Evolutionary conservation across 148 eudicot species (phyloP).

Genomic region (Fagopyrum homotropicum): DNA sequence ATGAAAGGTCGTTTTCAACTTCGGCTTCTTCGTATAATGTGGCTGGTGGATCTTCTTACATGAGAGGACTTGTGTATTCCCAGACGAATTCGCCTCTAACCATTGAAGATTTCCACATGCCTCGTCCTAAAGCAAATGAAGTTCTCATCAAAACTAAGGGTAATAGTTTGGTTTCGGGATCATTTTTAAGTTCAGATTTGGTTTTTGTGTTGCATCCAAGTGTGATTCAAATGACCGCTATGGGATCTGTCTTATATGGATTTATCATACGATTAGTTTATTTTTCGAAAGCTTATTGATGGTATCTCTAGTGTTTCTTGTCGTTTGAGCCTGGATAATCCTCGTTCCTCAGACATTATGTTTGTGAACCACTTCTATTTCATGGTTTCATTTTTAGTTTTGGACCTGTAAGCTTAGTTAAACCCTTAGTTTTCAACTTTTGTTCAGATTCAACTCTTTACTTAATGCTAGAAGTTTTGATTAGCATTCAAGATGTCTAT

Average conservation of each 20-base stretch:
- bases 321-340: not conserved
- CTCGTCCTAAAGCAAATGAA: conserved; percentile 91
- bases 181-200: not conserved
- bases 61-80: conserved; percentile 80
- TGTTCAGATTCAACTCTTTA: not conserved
- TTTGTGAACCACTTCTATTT: not conserved
- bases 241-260: not conserved
- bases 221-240: not conserved
- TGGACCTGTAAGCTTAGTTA: not conserved
- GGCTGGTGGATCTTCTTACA: conserved; percentile 54
- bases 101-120: conserved; percentile 87
- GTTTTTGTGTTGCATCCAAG: not conserved
- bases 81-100: conserved; percentile 71
- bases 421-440: not conserved
- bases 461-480: not conserved
- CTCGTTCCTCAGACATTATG: not conserved
- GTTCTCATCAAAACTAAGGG: conserved; percentile 91
- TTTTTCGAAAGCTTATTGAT: not conserved
- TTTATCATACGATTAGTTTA: not conserved
- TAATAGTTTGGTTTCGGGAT: conserved; percentile 17
- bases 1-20: conserved; percentile 21
- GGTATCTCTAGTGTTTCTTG: not conserved
- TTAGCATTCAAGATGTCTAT: not conserved
- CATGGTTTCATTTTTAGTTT: not conserved
- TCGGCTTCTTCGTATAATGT: conserved; percentile 48